These are phyloP conservation scores for Exutisphaerella laricina DNA, from an alignment of 2,329 filamentous ascomycete genomes.

Conservation along the genomic window DNA sequence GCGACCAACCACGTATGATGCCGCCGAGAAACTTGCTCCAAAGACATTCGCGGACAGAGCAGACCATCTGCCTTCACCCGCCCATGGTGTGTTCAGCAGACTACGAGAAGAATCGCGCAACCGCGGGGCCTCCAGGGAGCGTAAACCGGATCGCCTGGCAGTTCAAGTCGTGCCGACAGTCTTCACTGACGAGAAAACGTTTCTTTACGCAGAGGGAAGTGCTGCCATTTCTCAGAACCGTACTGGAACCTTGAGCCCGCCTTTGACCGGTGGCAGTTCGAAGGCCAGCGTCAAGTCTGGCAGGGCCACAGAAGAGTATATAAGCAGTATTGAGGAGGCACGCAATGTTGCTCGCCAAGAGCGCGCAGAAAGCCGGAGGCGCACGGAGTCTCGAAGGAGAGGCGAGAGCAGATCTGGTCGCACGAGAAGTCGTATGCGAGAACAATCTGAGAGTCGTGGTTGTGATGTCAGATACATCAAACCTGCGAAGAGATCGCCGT, in stretches of 20 bases:
- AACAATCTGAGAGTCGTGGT: slow-evolving; percentile 62
- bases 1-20: slow-evolving; percentile 18
- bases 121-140: slow-evolving; percentile 67
- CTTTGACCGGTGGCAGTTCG: slow-evolving; percentile 43
- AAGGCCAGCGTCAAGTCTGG: slow-evolving; percentile 49
- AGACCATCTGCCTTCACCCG: slow-evolving; percentile 62
- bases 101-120: slow-evolving; percentile 57
- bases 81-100: slow-evolving; percentile 57
- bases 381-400: slow-evolving; percentile 46
- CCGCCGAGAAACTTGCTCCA: slow-evolving; percentile 14
- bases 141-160: slow-evolving; percentile 68
- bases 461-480: slow-evolving; percentile 64
- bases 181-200: slow-evolving; percentile 27
- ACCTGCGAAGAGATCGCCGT: slow-evolving; percentile 78
- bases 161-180: slow-evolving; percentile 43
- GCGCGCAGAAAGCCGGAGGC: slow-evolving; percentile 39
- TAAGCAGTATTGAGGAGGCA: slow-evolving; percentile 76
- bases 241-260: slow-evolving; percentile 6
- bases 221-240: slow-evolving; percentile 7
- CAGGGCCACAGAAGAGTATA: slow-evolving; percentile 73
- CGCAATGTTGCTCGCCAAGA: slow-evolving; percentile 33
- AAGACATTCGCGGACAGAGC: slow-evolving; percentile 9
- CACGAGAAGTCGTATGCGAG: slow-evolving; percentile 41
- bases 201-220: slow-evolving; percentile 4
- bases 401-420: slow-evolving; percentile 28